A percentile compares a stretch with the other conserved stretches of the same genome.
phyloP scores from a whole-genome alignment of 345 rosid genomes.

The Sisymbrium irio region DNA sequence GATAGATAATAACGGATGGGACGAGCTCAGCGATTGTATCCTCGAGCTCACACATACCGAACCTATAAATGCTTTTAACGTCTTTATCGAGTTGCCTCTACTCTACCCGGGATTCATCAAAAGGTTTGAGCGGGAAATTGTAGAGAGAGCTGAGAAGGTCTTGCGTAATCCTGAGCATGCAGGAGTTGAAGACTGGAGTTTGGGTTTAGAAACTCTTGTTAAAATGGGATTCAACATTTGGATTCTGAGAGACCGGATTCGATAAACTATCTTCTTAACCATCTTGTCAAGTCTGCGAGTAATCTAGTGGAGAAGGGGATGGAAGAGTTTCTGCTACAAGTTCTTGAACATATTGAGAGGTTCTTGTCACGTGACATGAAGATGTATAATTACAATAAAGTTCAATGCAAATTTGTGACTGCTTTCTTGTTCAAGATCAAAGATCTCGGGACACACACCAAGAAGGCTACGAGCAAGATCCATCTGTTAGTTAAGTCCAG shows the following conservation, averaged over 20 bases:
- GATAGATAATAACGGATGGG: neutral
- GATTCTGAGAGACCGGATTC: neutral
- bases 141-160: neutral
- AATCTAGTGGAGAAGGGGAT: neutral
- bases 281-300: neutral
- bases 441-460: neutral
- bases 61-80: neutral
- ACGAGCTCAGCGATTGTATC: constrained; percentile 24
- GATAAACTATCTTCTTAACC: neutral
- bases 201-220: neutral
- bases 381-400: neutral
- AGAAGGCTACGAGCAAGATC: neutral
- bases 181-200: neutral
- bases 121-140: neutral
- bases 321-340: neutral
- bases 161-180: neutral
- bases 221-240: constrained; percentile 5
- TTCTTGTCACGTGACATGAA: neutral
- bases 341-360: neutral
- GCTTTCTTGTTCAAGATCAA: neutral
- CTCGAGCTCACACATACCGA: neutral
- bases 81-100: constrained; percentile 10
- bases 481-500: neutral
- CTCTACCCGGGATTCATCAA: neutral
- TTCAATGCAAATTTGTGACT: neutral